Evolutionary conservation across 2,329 filamentous ascomycete species (phyloP).

Genomic region (Balansia obtecta): DNA sequence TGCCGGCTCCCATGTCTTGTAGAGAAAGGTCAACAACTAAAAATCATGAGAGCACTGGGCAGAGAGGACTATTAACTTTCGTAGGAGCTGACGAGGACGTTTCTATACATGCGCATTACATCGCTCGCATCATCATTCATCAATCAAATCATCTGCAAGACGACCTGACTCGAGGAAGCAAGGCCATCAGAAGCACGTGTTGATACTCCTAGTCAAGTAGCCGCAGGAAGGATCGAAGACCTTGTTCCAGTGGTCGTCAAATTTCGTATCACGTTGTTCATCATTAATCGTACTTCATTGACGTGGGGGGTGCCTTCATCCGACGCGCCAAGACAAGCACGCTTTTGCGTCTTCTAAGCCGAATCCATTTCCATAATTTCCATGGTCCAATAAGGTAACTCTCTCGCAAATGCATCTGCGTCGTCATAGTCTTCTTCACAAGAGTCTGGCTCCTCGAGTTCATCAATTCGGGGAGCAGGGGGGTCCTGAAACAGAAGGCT

Average conservation of each 20-base stretch:
- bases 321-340: not conserved
- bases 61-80: not conserved
- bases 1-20: no score
- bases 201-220: no score
- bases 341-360: slow-evolving; percentile 10
- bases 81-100: not conserved
- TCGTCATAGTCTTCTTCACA: slow-evolving; percentile 30
- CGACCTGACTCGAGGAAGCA: not conserved
- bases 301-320: not conserved
- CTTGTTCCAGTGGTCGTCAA: not conserved
- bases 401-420: slow-evolving; percentile 30
- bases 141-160: not conserved
- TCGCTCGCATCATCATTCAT: not conserved
- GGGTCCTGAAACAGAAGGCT: slow-evolving; percentile 37
- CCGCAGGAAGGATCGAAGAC: not conserved
- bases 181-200: not conserved
- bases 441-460: slow-evolving; percentile 40
- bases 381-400: slow-evolving; percentile 37
- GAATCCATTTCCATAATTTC: slow-evolving; percentile 39
- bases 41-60: no score
- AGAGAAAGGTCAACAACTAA: no score
- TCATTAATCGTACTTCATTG: not conserved
- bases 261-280: not conserved
- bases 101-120: not conserved
- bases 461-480: slow-evolving; percentile 37